Conservation (phyloP, 768 basidiomycete species). For the Mycena rosella region DNA sequence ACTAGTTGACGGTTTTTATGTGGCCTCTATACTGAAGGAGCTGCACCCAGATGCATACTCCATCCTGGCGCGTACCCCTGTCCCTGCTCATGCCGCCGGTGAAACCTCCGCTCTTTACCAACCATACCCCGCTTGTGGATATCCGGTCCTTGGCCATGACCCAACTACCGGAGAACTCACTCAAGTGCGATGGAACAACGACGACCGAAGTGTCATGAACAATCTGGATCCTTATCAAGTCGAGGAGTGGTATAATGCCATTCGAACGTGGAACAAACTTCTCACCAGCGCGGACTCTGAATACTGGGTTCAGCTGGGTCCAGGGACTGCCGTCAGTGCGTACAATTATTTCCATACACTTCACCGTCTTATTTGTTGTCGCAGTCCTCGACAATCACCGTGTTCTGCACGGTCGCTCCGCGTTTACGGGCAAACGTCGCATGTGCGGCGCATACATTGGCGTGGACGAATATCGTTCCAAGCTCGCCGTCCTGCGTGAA, state of each 20-base stretch:
- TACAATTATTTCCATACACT: constrained; percentile 24
- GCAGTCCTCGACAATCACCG: constrained; percentile 94
- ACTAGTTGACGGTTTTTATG: constrained; percentile 97
- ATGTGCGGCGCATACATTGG: constrained; percentile 98
- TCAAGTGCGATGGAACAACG: constrained; percentile 94
- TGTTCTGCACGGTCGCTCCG: constrained; percentile 94
- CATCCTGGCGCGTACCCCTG: constrained; percentile 72
- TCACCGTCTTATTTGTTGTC: constrained; percentile 1
- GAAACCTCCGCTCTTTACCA: constrained; percentile 69
- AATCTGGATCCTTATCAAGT: constrained; percentile 69
- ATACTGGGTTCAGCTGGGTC: constrained; percentile 91
- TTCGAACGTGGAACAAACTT: constrained; percentile 80
- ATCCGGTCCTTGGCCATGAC: constrained; percentile 83
- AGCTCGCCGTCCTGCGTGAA: constrained; percentile 76
- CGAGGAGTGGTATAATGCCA: constrained; percentile 89
- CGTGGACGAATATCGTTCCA: constrained; percentile 89
- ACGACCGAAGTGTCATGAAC: constrained; percentile 88
- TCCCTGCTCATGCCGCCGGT: constrained; percentile 93
- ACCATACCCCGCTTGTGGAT: constrained; percentile 68
- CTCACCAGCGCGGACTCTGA: constrained; percentile 87
- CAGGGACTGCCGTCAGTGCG: constrained; percentile 89
- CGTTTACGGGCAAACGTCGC: constrained; percentile 86
- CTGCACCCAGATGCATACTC: constrained; percentile 79
- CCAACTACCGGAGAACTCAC: constrained; percentile 67
- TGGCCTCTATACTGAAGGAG: constrained; percentile 82